A percentile compares a stretch with the other conserved stretches of the same genome.
These are phyloP conservation scores for Mucor indicus DNA, from an alignment of 371 early-diverging fungal genomes.

Conservation along the genomic window DNA sequence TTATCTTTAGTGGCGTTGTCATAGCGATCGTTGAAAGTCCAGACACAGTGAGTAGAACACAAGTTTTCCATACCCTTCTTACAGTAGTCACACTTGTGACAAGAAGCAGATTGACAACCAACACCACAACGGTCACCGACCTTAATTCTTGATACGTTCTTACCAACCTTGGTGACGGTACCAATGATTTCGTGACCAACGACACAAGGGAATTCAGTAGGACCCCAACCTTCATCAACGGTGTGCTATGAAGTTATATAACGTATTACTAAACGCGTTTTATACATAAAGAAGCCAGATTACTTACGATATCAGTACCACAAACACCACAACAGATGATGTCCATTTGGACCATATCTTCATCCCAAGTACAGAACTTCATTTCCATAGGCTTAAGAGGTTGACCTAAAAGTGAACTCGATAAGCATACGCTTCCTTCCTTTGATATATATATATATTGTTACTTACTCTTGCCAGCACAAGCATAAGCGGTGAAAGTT, in stretches of 20 bases:
- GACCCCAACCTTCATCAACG: constrained; percentile 66
- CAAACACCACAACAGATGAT: constrained; percentile 62
- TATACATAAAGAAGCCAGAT: background rate
- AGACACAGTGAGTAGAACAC: constrained; percentile 40
- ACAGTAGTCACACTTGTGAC: constrained; percentile 32
- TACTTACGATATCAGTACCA: constrained; percentile 35
- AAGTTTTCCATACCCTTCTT: constrained; percentile 33
- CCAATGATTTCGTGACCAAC: constrained; percentile 70
- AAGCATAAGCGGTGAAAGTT: constrained; percentile 29
- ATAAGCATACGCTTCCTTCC: background rate
- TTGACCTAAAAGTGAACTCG: constrained; percentile 7
- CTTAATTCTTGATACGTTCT: constrained; percentile 37
- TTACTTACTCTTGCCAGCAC: constrained; percentile 19
- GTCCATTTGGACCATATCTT: constrained; percentile 57
- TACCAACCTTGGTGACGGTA: constrained; percentile 51
- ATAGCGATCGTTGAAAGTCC: constrained; percentile 62
- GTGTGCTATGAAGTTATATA: constrained; percentile 48
- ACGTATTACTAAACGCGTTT: background rate
- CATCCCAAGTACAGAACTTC: constrained; percentile 40
- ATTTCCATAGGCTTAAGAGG: constrained; percentile 23
- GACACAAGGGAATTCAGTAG: constrained; percentile 56
- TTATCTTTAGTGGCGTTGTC: constrained; percentile 52
- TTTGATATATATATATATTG: background rate
- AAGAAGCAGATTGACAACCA: constrained; percentile 57
- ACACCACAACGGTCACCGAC: constrained; percentile 73